phyloP scores from a whole-genome alignment of 2,329 filamentous ascomycete species.

The Botrytis cinerea region DNA sequence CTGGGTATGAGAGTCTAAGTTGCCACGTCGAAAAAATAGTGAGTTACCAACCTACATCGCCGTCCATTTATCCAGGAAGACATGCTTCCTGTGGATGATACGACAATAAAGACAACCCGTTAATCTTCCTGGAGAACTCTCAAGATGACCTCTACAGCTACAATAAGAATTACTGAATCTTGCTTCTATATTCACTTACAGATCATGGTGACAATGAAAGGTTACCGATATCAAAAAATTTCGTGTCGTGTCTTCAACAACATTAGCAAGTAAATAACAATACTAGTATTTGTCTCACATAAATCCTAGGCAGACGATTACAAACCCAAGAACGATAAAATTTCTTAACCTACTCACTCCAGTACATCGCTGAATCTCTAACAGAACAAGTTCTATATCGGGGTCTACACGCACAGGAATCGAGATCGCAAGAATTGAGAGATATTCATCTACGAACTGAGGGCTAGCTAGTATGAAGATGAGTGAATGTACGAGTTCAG shows the following conservation, averaged over 20 bases:
- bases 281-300: neutral
- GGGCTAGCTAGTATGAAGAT: neutral
- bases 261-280: neutral
- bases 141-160: rapidly evolving
- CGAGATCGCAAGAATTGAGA: neutral
- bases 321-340: neutral
- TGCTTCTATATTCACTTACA: neutral
- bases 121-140: neutral
- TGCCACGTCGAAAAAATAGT: neutral
- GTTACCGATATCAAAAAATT: rapidly evolving
- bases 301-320: neutral
- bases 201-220: neutral
- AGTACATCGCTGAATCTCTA: neutral
- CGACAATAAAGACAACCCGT: neutral
- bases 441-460: neutral
- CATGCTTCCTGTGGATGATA: neutral
- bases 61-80: no score
- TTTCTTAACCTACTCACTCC: neutral
- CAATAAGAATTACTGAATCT: rapidly evolving
- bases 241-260: neutral
- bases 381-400: rapidly evolving
- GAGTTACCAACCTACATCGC: no score
- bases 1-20: neutral
- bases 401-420: neutral
- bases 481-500: neutral